These are phyloP conservation scores for Rosellinia necatrix DNA, from an alignment of 2,329 filamentous ascomycete genomes.

Conservation along the genomic window DNA sequence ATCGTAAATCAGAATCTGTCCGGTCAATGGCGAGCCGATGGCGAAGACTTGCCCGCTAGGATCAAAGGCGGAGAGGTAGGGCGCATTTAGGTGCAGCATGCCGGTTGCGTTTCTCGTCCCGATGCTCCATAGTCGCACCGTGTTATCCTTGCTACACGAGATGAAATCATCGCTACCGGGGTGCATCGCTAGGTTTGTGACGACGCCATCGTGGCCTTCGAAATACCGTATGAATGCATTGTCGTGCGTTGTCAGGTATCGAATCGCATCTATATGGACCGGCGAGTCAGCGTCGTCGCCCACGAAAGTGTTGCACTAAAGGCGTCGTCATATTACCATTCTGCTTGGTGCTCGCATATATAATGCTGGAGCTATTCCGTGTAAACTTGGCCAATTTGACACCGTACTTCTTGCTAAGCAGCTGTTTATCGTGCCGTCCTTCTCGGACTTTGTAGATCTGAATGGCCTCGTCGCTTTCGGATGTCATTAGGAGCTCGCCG, in stretches of 20 bases:
- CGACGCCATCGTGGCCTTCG: conserved; percentile 81
- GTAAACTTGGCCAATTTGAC: conserved; percentile 94
- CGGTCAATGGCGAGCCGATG: conserved; percentile 79
- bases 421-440: conserved; percentile 83
- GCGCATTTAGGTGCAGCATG: conserved; percentile 76
- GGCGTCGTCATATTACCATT: conserved; percentile 62
- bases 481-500: conserved; percentile 88
- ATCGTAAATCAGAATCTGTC: conserved; percentile 86
- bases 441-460: conserved; percentile 95
- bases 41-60: conserved; percentile 92
- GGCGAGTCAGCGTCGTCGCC: not conserved
- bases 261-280: conserved; percentile 69
- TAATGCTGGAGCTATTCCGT: conserved; percentile 85
- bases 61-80: conserved; percentile 87
- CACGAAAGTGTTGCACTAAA: not conserved
- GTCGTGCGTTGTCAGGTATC: conserved; percentile 89
- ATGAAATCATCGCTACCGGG: conserved; percentile 90
- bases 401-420: conserved; percentile 96
- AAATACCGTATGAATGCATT: conserved; percentile 98
- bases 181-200: conserved; percentile 83
- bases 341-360: conserved; percentile 94
- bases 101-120: conserved; percentile 80
- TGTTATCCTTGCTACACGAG: conserved; percentile 88
- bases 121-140: conserved; percentile 88
- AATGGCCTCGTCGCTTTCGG: conserved; percentile 91